Conservation (phyloP, 2,329 filamentous ascomycete genomes). For the Fusarium fujikuroi region DNA sequence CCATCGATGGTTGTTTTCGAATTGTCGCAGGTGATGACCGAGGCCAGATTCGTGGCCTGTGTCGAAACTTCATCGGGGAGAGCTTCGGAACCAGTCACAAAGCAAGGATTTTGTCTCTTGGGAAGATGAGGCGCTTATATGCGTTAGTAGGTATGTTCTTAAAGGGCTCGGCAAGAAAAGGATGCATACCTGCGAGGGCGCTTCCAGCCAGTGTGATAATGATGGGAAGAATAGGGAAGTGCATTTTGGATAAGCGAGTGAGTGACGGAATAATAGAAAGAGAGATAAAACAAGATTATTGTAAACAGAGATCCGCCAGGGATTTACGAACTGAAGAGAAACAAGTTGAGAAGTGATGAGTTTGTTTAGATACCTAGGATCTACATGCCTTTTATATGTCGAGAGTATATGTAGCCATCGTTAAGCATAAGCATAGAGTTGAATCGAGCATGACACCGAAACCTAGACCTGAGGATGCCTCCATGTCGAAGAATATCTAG, state of each 20-base stretch:
- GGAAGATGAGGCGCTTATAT: constrained; percentile 28
- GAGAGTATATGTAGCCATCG: constrained; percentile 8
- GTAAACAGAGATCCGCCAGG: constrained; percentile 13
- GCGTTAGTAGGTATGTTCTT: neutral
- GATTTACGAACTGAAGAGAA: constrained; percentile 11
- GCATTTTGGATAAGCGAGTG: constrained; percentile 25
- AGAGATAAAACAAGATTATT: neutral
- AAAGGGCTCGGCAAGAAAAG: neutral
- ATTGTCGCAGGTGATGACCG: constrained; percentile 61
- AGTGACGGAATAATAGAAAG: neutral
- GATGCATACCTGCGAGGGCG: constrained; percentile 34
- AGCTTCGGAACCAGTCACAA: constrained; percentile 60
- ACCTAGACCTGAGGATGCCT: neutral
- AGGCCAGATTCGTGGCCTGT: constrained; percentile 54
- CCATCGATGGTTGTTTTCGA: constrained; percentile 59
- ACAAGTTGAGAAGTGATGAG: neutral
- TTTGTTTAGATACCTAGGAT: neutral
- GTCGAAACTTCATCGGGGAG: constrained; percentile 63
- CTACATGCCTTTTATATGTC: constrained; percentile 21
- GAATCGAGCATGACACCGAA: constrained; percentile 6
- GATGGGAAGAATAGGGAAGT: constrained; percentile 21
- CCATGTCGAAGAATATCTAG: constrained; percentile 2
- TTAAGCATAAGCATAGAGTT: constrained; percentile 19
- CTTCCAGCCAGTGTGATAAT: constrained; percentile 32
- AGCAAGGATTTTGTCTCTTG: constrained; percentile 58